Percentiles rank a stretch among this genome's conserved stretches.
Evolutionary conservation across 129 eudicot genomes (phyloP).

Genomic region (Scalesia atractyloides): DNA sequence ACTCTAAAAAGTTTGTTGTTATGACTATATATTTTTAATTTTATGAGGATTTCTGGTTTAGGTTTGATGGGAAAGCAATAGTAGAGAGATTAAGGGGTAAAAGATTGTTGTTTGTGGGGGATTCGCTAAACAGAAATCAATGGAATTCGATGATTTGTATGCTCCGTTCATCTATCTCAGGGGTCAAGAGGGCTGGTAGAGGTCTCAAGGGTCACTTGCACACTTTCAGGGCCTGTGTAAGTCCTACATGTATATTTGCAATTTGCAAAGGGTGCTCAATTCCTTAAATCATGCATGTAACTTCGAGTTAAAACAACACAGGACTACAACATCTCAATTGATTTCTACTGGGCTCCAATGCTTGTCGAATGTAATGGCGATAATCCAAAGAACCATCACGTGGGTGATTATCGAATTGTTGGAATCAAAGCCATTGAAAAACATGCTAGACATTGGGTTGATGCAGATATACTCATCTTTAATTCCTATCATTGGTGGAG

Average conservation of each 20-base stretch:
- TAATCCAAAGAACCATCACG: constrained; percentile 49
- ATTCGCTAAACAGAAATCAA: constrained; percentile 72
- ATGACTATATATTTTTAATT: background rate
- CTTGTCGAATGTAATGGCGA: constrained; percentile 68
- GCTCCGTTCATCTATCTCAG: constrained; percentile 43
- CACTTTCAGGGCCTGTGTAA: constrained; percentile 49
- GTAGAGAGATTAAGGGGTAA: constrained; percentile 59
- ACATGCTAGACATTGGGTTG: constrained; percentile 58
- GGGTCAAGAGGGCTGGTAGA: constrained; percentile 36
- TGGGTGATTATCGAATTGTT: constrained; percentile 40
- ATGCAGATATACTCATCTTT: constrained; percentile 55
- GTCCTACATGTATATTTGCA: background rate
- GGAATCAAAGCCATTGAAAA: constrained; percentile 49
- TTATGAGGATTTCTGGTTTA: constrained; percentile 23
- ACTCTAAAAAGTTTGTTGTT: background rate
- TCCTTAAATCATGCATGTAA: constrained; percentile 1
- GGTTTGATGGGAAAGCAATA: constrained; percentile 56
- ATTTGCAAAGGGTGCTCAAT: constrained; percentile 1
- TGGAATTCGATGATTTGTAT: constrained; percentile 79
- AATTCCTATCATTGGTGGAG: constrained; percentile 75
- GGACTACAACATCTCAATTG: constrained; percentile 62
- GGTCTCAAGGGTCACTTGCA: constrained; percentile 45
- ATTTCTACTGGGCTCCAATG: constrained; percentile 73
- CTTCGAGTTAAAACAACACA: background rate
- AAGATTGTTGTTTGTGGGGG: constrained; percentile 70